Percentiles rank a stretch among this genome's conserved stretches.
Evolutionary conservation across 805 yeast genomes (phyloP).

Genomic region (Metschnikowia baotianmanensis): DNA sequence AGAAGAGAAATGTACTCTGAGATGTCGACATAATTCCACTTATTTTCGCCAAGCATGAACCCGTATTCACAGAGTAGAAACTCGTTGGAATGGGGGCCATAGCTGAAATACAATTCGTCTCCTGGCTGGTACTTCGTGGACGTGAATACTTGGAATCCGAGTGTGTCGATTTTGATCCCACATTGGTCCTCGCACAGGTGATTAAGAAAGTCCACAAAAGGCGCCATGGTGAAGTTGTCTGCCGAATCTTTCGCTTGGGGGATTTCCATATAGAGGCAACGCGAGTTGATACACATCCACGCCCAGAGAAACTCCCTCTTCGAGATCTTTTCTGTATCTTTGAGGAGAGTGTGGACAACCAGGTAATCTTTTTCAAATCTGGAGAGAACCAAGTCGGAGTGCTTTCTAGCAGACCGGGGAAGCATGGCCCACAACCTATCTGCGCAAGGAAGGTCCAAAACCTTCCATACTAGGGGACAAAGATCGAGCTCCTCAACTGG

Average conservation of each 20-base stretch:
- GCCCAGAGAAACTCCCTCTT: slow-evolving; percentile 52
- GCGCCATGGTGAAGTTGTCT: slow-evolving; percentile 87
- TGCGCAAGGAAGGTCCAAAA: slow-evolving; percentile 24
- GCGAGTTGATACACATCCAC: slow-evolving; percentile 87
- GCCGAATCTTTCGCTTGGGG: slow-evolving; percentile 49
- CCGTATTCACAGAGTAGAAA: slow-evolving; percentile 87
- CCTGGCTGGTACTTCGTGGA: slow-evolving; percentile 25
- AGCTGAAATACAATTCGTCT: slow-evolving; percentile 69
- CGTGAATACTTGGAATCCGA: slow-evolving; percentile 53
- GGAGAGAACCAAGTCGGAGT: slow-evolving; percentile 39
- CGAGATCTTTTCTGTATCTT: slow-evolving; percentile 14
- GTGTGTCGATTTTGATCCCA: slow-evolving; percentile 41
- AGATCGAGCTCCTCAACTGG: slow-evolving; percentile 46
- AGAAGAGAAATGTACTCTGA: slow-evolving; percentile 41
- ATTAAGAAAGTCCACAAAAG: slow-evolving; percentile 84
- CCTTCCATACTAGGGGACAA: slow-evolving; percentile 66
- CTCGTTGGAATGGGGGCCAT: slow-evolving; percentile 88
- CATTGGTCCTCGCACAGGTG: slow-evolving; percentile 61
- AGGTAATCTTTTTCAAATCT: slow-evolving; percentile 48
- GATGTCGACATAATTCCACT: slow-evolving; percentile 72
- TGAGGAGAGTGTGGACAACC: slow-evolving; percentile 27
- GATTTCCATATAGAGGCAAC: slow-evolving; percentile 79
- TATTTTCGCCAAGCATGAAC: slow-evolving; percentile 56
- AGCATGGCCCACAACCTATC: slow-evolving; percentile 34
- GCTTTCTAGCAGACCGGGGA: slow-evolving; percentile 43